Evolutionary conservation across 305 asterid species (phyloP).

Genomic region (Petunia hybrid): DNA sequence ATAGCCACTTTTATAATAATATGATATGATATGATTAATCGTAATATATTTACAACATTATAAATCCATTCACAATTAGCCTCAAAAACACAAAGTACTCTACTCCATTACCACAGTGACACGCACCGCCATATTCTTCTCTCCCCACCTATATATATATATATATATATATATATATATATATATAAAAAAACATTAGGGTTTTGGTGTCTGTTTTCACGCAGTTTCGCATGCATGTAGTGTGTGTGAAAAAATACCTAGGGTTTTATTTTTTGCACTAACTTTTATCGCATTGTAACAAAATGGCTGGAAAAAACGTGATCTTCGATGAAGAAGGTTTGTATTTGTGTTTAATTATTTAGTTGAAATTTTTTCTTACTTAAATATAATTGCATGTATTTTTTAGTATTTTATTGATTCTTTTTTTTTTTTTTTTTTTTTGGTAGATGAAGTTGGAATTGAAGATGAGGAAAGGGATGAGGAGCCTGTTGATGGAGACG

Average conservation of each 20-base stretch:
- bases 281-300: background rate
- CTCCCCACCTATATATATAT: background rate
- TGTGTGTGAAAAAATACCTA: slow-evolving; percentile 27
- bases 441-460: slow-evolving; percentile 69
- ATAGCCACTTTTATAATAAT: no score
- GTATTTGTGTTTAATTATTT: background rate
- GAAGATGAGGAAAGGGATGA: slow-evolving; percentile 87
- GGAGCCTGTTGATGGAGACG: slow-evolving; percentile 63
- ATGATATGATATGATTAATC: no score
- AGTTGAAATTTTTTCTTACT: no score
- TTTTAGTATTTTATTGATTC: background rate
- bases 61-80: background rate
- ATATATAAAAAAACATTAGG: background rate
- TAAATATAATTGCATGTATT: background rate
- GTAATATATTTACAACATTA: background rate
- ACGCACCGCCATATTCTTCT: background rate
- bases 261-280: slow-evolving; percentile 35
- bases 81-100: no score
- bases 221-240: background rate
- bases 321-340: slow-evolving; percentile 90
- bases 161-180: background rate
- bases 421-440: background rate
- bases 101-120: no score
- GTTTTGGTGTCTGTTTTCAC: background rate
- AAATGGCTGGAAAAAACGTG: slow-evolving; percentile 75